Conservation (phyloP, 495 filamentous ascomycete species). For the Filosporella fistucella region DNA sequence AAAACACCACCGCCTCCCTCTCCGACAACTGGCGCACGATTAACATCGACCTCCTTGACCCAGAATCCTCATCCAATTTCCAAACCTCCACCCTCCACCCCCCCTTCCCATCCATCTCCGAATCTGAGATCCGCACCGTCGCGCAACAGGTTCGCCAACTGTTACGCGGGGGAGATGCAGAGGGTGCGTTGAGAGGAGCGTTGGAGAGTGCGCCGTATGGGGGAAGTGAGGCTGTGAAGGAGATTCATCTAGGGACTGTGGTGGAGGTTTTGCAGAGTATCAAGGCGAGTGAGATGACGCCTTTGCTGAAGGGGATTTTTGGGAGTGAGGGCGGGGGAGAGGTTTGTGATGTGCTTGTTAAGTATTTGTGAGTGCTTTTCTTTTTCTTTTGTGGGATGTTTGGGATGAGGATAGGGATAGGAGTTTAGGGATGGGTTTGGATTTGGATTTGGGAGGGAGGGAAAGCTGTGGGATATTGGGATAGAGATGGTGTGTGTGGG, state of each 20-base stretch:
- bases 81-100: slow-evolving; percentile 74
- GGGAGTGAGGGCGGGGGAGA: slow-evolving; percentile 66
- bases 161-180: slow-evolving; percentile 76
- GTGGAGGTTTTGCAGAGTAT: slow-evolving; percentile 87
- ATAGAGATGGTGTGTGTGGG: too few species aligned
- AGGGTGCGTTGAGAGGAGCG: slow-evolving; percentile 74
- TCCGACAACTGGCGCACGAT: slow-evolving; percentile 79
- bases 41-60: slow-evolving; percentile 84
- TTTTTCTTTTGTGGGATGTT: too few species aligned
- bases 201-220: slow-evolving; percentile 73
- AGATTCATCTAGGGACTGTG: slow-evolving; percentile 74
- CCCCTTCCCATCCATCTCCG: slow-evolving; percentile 58
- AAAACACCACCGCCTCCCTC: slow-evolving; percentile 44
- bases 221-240: slow-evolving; percentile 58
- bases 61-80: slow-evolving; percentile 86
- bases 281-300: slow-evolving; percentile 85
- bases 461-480: too few species aligned
- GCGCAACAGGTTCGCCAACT: slow-evolving; percentile 78
- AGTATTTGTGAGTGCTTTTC: slow-evolving; percentile 55
- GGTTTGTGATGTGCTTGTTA: slow-evolving; percentile 68
- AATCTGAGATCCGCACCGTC: slow-evolving; percentile 67
- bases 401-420: too few species aligned
- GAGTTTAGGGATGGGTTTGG: too few species aligned
- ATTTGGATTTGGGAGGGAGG: too few species aligned
- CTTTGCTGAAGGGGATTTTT: slow-evolving; percentile 74